Evolutionary conservation across 495 filamentous ascomycete genomes (phyloP).

Genomic region (Tricharina praecox): DNA sequence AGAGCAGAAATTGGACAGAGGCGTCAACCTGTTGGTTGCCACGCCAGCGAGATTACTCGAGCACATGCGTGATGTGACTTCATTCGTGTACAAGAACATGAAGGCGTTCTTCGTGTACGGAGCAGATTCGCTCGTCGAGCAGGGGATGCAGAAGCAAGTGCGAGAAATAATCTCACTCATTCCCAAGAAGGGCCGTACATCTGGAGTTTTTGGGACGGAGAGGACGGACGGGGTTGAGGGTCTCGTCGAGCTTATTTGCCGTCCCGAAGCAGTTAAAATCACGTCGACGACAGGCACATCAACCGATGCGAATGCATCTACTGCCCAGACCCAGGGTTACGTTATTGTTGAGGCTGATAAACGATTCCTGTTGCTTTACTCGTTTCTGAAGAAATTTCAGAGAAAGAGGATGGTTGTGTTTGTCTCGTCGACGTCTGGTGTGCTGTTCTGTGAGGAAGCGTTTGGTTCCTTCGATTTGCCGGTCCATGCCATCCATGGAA

Average conservation of each 20-base stretch:
- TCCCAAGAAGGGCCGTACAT: slow-evolving; percentile 11
- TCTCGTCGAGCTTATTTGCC: neutral
- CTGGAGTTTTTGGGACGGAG: slow-evolving; percentile 6
- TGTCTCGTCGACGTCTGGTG: slow-evolving; percentile 18
- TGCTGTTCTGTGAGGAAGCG: slow-evolving; percentile 11
- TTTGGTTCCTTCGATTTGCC: slow-evolving; percentile 12
- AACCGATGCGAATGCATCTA: slow-evolving; percentile 3
- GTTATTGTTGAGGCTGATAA: slow-evolving; percentile 21
- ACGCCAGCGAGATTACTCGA: slow-evolving; percentile 19
- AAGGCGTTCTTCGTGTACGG: slow-evolving; percentile 18
- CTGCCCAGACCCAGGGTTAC: slow-evolving; percentile 20
- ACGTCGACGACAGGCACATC: neutral
- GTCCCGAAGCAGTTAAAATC: slow-evolving; percentile 6
- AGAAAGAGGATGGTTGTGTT: slow-evolving; percentile 21
- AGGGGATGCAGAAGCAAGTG: slow-evolving; percentile 7
- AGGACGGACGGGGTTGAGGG: slow-evolving; percentile 12
- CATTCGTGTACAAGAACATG: slow-evolving; percentile 18
- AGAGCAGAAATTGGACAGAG: slow-evolving; percentile 19
- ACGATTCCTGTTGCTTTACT: slow-evolving; percentile 20
- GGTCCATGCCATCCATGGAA: slow-evolving; percentile 14
- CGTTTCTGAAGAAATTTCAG: slow-evolving; percentile 25
- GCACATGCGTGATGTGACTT: slow-evolving; percentile 16
- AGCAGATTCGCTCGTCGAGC: slow-evolving; percentile 2
- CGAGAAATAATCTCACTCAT: slow-evolving; percentile 15
- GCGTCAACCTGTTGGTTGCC: slow-evolving; percentile 22